Evolutionary conservation across 148 eudicot genomes (phyloP), one percentile per base, ranked within the genome.

Genomic region (Tetragonia tetragonoides): DNA sequence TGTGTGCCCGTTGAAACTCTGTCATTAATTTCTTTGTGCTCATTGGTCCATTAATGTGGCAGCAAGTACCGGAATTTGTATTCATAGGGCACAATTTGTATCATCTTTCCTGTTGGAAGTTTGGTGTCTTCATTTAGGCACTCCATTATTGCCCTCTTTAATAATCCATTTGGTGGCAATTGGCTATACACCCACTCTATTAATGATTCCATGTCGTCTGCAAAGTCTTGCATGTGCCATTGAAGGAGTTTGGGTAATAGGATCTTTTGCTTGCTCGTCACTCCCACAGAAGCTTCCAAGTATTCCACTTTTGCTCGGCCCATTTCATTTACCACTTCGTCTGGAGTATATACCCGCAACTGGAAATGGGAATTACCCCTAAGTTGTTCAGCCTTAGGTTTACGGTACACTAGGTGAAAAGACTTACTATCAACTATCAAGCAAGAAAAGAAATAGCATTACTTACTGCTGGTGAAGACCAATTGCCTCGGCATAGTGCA

Each of bases 381-480:
- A 17, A 8, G 28, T 56, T 77, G 18, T 20, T 78, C 74, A 41
- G 74, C 60, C 37, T 62, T 66, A 49, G 18, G 51, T 76, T 76
- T n/a, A 39, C 10, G 40, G 54, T 38, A 37, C 42, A 64, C 1
- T 56, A 34, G 49, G 62, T 38, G 17, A 70, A 64, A 7, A 37
- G 14, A 49, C 53, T 49, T 49, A 1, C 6, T 51, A 72, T 75
- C 6, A 41, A 1, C 6, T 51, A 72, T 75, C 6, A 41, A 66
- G 67, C 49, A 38, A 68, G 78, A 23, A 53, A 4, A 1, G 70
- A 63, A 53, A 68, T 75, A 28, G 34, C 1, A 28, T 75, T n/a
- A 81, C 96, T 88, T 85, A 92, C 98, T 78, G 92, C 90, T 71
- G 98, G 97, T 47, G 98, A 95, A 59, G 98, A 92, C 94, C 97